Evolutionary conservation across 2,329 filamentous ascomycete species (phyloP).

Genomic region (Diaporthe sp.): DNA sequence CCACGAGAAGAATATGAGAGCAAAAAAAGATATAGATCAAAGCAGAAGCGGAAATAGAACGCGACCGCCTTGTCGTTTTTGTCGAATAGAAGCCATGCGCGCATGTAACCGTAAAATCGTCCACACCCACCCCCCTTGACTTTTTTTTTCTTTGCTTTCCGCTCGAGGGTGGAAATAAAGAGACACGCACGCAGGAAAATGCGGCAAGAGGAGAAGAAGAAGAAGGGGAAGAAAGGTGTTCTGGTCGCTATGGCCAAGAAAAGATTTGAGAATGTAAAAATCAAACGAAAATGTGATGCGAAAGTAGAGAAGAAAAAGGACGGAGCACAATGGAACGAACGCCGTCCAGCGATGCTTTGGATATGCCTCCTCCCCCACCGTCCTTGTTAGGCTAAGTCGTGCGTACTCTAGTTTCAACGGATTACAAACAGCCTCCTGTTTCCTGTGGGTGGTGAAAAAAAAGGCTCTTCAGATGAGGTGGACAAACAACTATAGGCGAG

Average conservation of each 20-base stretch:
- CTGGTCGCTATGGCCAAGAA: slow-evolving; percentile 35
- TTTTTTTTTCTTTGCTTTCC: slow-evolving; percentile 29
- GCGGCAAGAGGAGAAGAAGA: slow-evolving; percentile 3
- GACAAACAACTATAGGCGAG: slow-evolving; percentile 24
- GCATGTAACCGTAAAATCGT: slow-evolving; percentile 42
- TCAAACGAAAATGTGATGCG: slow-evolving; percentile 44
- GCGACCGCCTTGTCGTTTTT: slow-evolving; percentile 23
- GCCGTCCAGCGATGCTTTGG: slow-evolving; percentile 42
- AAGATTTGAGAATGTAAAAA: slow-evolving; percentile 40
- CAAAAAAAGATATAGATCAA: not conserved
- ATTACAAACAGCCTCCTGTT: slow-evolving; percentile 40
- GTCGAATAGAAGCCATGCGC: slow-evolving; percentile 36
- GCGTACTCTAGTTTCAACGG: slow-evolving; percentile 41
- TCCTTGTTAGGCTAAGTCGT: slow-evolving; percentile 23
- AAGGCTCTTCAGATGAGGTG: slow-evolving; percentile 13
- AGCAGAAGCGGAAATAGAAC: slow-evolving; percentile 26
- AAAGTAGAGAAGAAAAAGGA: slow-evolving; percentile 32
- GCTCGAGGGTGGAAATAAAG: slow-evolving; percentile 10
- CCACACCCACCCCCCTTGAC: slow-evolving; percentile 2
- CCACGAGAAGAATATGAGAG: not conserved
- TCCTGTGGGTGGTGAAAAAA: slow-evolving; percentile 12
- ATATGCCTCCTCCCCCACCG: slow-evolving; percentile 31
- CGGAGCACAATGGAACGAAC: slow-evolving; percentile 38
- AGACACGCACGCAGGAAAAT: slow-evolving; percentile 17
- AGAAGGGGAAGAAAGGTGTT: slow-evolving; percentile 17